Evolutionary conservation across 2,329 filamentous ascomycete genomes (phyloP).

Genomic region (Hypoxylon sp.): DNA sequence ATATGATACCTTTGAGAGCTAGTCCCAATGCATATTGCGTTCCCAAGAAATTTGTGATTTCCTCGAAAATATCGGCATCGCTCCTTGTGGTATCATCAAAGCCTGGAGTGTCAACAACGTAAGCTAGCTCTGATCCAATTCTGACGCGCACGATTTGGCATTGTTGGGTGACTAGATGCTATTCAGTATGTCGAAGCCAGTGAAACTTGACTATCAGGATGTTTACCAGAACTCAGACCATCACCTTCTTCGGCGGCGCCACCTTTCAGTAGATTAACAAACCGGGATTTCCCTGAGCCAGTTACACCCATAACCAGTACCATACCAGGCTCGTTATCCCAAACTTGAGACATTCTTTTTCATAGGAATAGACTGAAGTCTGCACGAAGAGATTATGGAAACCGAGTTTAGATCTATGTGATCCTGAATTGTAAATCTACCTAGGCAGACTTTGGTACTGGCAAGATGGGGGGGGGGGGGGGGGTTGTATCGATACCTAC

Average conservation of each 20-base stretch:
- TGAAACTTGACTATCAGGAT: background rate
- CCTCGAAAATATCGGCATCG: constrained; percentile 53
- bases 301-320: constrained; percentile 21
- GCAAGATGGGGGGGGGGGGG: background rate
- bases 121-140: constrained; percentile 4
- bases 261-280: constrained; percentile 17
- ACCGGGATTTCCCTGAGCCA: constrained; percentile 20
- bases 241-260: constrained; percentile 6
- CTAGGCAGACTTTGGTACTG: background rate
- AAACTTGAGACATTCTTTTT: background rate
- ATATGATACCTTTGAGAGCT: constrained; percentile 53
- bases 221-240: constrained; percentile 7
- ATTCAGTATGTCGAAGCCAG: background rate
- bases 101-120: constrained; percentile 56
- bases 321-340: constrained; percentile 8
- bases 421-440: too few relatives aligned
- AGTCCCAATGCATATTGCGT: constrained; percentile 48
- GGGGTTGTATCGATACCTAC: background rate
- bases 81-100: constrained; percentile 52
- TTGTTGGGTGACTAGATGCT: constrained; percentile 6
- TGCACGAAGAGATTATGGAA: background rate
- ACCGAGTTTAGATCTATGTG: too few relatives aligned
- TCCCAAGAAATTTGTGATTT: constrained; percentile 50
- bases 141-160: constrained; percentile 10
- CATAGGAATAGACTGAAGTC: too few relatives aligned